phyloP scores from a whole-genome alignment of 805 yeast genomes.

The Lachancea dasiensis region DNA sequence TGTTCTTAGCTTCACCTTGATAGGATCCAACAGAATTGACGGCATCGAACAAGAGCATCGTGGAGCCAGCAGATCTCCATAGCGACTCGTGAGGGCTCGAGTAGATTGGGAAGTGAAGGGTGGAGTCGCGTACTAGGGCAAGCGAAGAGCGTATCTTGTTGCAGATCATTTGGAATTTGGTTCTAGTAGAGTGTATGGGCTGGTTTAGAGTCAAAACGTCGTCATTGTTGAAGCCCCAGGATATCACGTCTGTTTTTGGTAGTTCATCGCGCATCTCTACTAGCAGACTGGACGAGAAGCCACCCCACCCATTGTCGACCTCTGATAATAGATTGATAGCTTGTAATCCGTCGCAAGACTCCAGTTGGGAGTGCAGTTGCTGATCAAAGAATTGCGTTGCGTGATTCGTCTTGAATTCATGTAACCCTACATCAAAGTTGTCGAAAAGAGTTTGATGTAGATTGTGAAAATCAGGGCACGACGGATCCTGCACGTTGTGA shows the following conservation, averaged over 20 bases:
- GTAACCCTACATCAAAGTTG: constrained; percentile 49
- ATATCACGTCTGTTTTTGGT: constrained; percentile 41
- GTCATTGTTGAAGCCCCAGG: constrained; percentile 41
- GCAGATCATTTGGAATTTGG: constrained; percentile 17
- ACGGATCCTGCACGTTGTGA: constrained; percentile 27
- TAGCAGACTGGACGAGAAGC: constrained; percentile 51
- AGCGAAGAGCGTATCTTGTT: constrained; percentile 44
- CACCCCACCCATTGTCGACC: constrained; percentile 80
- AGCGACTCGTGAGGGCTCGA: constrained; percentile 19
- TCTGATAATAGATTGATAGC: constrained; percentile 72
- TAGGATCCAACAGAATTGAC: constrained; percentile 21
- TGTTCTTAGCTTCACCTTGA: constrained; percentile 12
- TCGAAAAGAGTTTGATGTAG: constrained; percentile 34
- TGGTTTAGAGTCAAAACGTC: constrained; percentile 16
- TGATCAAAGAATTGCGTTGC: constrained; percentile 51
- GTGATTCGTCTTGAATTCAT: constrained; percentile 44
- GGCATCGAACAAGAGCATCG: constrained; percentile 22
- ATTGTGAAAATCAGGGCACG: constrained; percentile 26
- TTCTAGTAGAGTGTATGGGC: constrained; percentile 10
- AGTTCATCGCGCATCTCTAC: constrained; percentile 62
- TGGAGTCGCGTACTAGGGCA: constrained; percentile 42
- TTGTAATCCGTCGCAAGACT: constrained; percentile 64
- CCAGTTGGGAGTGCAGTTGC: constrained; percentile 55
- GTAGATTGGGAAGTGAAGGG: constrained; percentile 53
- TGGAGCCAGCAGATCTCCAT: constrained; percentile 28